These are phyloP conservation scores for Salix purpurea DNA, from an alignment of 345 rosid genomes.

Conservation along the genomic window DNA sequence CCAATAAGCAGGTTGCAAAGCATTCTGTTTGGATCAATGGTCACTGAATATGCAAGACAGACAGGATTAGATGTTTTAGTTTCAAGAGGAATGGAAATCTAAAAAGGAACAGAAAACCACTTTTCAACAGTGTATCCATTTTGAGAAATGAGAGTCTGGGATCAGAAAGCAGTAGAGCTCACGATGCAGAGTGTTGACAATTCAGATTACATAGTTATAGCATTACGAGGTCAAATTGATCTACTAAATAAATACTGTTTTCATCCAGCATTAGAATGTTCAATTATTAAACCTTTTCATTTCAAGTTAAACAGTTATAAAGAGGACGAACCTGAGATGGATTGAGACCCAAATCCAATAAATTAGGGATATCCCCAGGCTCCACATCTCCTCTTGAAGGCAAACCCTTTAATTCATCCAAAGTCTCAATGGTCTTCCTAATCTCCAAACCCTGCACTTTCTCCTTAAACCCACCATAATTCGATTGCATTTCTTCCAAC, in stretches of 20 bases:
- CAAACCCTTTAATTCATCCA: conserved; percentile 78
- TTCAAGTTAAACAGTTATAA: not conserved
- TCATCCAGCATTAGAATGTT: not conserved
- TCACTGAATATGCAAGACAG: not conserved
- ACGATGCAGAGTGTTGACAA: not conserved
- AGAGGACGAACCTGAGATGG: conserved; percentile 56
- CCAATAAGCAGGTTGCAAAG: not conserved
- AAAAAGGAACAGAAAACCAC: not conserved
- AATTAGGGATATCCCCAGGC: conserved; percentile 82
- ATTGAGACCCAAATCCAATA: conserved; percentile 78
- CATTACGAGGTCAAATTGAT: not conserved
- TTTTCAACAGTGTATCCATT: not conserved
- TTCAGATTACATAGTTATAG: not conserved
- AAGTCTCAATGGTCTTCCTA: conserved; percentile 75
- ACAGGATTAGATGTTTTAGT: not conserved
- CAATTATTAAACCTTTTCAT: not conserved
- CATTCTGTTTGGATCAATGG: not conserved
- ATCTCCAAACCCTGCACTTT: conserved; percentile 71
- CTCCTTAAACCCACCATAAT: conserved; percentile 71
- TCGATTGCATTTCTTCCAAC: conserved; percentile 77
- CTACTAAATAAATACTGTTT: not conserved
- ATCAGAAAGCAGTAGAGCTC: not conserved
- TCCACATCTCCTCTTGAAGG: conserved; percentile 94
- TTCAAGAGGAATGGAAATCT: not conserved
- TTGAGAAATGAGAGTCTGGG: not conserved